These are phyloP conservation scores for Aspergillus oerlinghausenensis DNA, from an alignment of 2,329 filamentous ascomycete genomes.

Conservation along the genomic window DNA sequence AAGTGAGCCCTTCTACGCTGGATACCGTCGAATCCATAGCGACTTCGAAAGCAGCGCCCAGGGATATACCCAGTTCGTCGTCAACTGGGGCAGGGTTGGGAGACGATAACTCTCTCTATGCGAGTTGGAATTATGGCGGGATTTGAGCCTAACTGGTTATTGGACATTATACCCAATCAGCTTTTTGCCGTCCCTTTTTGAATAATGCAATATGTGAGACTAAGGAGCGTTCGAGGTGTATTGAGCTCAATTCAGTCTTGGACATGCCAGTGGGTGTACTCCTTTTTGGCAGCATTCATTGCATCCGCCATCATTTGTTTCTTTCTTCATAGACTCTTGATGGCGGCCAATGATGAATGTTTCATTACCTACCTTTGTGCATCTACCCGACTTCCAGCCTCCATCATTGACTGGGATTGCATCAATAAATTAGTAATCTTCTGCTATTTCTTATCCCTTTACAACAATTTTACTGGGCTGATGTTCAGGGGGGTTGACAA, in stretches of 20 bases:
- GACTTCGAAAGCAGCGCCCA: neutral
- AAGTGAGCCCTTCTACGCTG: neutral
- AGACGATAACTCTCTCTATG: constrained; percentile 9
- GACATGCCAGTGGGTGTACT: neutral
- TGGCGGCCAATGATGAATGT: neutral
- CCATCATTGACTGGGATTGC: neutral
- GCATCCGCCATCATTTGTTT: neutral
- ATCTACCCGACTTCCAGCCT: neutral
- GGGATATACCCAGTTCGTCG: neutral
- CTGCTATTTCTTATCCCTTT: neutral
- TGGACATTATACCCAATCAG: constrained; percentile 10
- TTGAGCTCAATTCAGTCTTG: neutral
- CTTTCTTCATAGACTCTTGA: neutral
- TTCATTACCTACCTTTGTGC: neutral
- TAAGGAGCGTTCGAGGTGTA: neutral
- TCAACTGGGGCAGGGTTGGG: neutral
- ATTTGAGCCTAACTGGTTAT: constrained; percentile 15
- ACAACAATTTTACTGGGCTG: neutral
- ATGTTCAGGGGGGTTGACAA: neutral
- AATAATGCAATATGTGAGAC: neutral
- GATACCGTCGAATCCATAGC: neutral
- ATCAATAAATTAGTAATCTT: neutral
- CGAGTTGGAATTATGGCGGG: constrained; percentile 14
- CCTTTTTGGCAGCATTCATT: neutral
- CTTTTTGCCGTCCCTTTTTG: neutral